A percentile compares a stretch with the other conserved stretches of the same genome.
phyloP scores from a whole-genome alignment of 2,329 filamentous ascomycete genomes.

The Triangularia setosa region DNA sequence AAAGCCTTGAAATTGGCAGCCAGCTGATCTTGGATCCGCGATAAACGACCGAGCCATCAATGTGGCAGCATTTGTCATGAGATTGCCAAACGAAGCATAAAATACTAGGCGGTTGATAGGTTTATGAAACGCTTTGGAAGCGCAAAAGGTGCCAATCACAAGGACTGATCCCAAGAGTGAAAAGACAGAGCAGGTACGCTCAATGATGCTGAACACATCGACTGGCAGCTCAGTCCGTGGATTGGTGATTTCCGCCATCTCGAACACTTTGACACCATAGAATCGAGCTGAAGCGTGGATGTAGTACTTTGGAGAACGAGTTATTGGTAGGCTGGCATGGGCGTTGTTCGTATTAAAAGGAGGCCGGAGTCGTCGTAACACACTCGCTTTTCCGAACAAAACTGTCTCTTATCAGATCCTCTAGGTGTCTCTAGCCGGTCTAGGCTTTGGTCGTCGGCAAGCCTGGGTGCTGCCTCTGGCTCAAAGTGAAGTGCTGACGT shows the following conservation, averaged over 20 bases:
- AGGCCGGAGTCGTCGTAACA: neutral
- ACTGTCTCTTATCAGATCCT: neutral
- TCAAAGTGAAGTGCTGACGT: neutral
- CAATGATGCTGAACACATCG: constrained; percentile 55
- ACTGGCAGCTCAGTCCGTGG: constrained; percentile 6
- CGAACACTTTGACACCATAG: neutral
- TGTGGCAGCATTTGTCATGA: constrained; percentile 72
- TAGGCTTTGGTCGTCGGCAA: neutral
- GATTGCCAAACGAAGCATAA: constrained; percentile 77
- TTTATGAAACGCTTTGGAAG: constrained; percentile 70
- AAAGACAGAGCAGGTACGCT: constrained; percentile 65
- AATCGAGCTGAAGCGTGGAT: neutral
- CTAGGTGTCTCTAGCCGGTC: neutral
- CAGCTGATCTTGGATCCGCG: constrained; percentile 41
- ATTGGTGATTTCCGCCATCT: constrained; percentile 1
- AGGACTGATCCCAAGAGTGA: constrained; percentile 68
- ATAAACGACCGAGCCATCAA: constrained; percentile 65
- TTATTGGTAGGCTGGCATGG: neutral
- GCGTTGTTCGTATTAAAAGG: neutral
- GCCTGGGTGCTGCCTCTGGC: neutral
- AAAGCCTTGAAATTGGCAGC: constrained; percentile 71
- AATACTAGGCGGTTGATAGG: constrained; percentile 85
- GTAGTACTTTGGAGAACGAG: neutral
- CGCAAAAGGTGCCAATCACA: constrained; percentile 66
- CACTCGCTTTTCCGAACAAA: neutral